Evolutionary conservation across 2,329 filamentous ascomycete genomes (phyloP), one percentile per base, ranked within the genome.

Genomic region (Dactylonectria macrodidyma): DNA sequence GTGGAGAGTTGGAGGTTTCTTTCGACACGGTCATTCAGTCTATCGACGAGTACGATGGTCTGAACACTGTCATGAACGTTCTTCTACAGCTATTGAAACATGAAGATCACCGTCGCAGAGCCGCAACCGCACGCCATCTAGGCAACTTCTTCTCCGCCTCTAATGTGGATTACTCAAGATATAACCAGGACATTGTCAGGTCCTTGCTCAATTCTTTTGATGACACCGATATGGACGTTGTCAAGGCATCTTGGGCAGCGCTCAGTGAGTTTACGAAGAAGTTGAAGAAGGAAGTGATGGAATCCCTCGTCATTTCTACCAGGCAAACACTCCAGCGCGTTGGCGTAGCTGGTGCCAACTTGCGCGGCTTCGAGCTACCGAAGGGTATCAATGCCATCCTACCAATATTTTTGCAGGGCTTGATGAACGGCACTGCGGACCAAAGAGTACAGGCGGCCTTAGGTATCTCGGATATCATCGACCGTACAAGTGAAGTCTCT

Each of bases 261-360:
- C 88, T 99, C 66, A 94, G 85, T 74, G 93, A 93, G 65, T 92
- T 99, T 74, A 98, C 95, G 52, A 95, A 95, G 80, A 92, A 91
- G 75, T 88, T 99, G 69, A 92, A 92, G 78, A 99, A 99, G 81
- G 97, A 99, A 79, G 95, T 98, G 82, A 98, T 99, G 96, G 97
- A 99, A 78, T 91, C 92, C 1, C 87, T 99, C 52, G 95, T 97
- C 19, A 85, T 90, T 61, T 96, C 95, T 0, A 97, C 95, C 2
- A 88, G 95, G 66, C 93, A 97, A 80, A 92, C 93, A 1, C 87
- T 99, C 62, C 91, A 93, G 72, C 94, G 95, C 76, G 93, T 98
- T 54, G 96, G 97, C 74, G 93, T 97, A 51, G 85, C 95, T 48
- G 96, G 96, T 33, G 88, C 91, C 47, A 92, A 95, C 76, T 86